Conservation (phyloP, 805 yeast species). For the Wickerhamomyces kurtzmanii region DNA sequence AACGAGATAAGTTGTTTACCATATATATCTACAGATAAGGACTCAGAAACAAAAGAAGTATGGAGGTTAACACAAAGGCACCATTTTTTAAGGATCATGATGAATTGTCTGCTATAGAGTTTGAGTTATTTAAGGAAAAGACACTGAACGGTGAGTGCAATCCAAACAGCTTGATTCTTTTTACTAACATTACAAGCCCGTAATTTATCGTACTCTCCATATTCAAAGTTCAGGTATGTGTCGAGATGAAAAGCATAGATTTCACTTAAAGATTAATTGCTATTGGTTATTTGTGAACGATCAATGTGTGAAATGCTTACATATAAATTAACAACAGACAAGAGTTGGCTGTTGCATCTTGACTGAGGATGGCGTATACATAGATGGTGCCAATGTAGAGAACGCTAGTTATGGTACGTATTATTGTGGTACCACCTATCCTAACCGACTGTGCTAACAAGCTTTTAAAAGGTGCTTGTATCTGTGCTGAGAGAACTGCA, state of each 20-base stretch:
- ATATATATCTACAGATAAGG: no score
- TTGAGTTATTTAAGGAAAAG: background rate
- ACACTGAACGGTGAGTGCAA: no score
- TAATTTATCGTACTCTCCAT: constrained; percentile 53
- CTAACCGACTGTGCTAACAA: background rate
- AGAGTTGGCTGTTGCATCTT: constrained; percentile 79
- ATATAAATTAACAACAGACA: constrained; percentile 6
- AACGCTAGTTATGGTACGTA: constrained; percentile 76
- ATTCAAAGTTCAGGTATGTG: constrained; percentile 51
- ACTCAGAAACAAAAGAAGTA: no score
- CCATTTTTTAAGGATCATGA: background rate
- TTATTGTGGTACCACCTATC: constrained; percentile 1
- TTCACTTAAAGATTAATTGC: no score
- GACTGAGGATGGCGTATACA: constrained; percentile 34
- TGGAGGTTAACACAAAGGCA: background rate
- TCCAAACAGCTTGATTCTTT: no score
- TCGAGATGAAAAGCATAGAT: background rate
- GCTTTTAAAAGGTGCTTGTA: constrained; percentile 33
- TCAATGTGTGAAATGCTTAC: no score
- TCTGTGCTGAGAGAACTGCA: constrained; percentile 73
- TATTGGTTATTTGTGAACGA: no score
- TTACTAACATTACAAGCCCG: constrained; percentile 35
- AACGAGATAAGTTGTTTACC: no score
- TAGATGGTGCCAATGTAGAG: constrained; percentile 83
- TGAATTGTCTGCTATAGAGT: background rate